Evolutionary conservation across 495 filamentous ascomycete genomes (phyloP).

Genomic region (Aspergillus hancockii): DNA sequence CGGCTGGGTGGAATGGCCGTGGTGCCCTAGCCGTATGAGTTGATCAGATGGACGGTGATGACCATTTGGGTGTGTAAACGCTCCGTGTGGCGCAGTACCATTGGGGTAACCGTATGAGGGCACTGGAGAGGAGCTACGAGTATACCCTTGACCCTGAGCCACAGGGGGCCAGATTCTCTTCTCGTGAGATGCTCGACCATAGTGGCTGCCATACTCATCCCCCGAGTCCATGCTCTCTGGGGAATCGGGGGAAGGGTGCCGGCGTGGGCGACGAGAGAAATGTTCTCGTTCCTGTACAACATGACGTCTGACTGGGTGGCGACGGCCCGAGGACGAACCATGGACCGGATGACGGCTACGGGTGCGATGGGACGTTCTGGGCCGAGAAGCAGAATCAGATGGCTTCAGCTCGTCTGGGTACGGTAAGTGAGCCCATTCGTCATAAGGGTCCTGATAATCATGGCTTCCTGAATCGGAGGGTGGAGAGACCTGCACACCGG

Average conservation of each 20-base stretch:
- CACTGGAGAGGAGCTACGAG: conserved; percentile 49
- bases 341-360: conserved; percentile 34
- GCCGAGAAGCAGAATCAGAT: conserved; percentile 78
- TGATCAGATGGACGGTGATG: conserved; percentile 40
- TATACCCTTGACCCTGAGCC: conserved; percentile 43
- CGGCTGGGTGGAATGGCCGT: conserved; percentile 35
- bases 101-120: conserved; percentile 40
- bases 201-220: conserved; percentile 46
- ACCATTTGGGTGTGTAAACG: conserved; percentile 27
- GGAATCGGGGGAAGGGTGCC: conserved; percentile 52
- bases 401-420: conserved; percentile 72
- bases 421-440: conserved; percentile 52
- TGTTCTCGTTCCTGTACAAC: conserved; percentile 39
- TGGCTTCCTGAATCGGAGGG: conserved; percentile 51
- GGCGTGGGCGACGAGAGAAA: conserved; percentile 41
- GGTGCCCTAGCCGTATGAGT: conserved; percentile 40
- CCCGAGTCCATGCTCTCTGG: conserved; percentile 56
- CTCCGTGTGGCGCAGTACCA: conserved; percentile 25
- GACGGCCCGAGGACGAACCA: conserved; percentile 45
- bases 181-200: conserved; percentile 38
- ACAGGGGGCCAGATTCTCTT: conserved; percentile 38
- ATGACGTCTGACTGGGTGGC: conserved; percentile 43
- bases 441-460: conserved; percentile 50
- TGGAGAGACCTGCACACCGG: conserved; percentile 51
- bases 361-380: conserved; percentile 52